Conservation (phyloP, 441 rosid genomes). For the Macaranga tanarius region DNA sequence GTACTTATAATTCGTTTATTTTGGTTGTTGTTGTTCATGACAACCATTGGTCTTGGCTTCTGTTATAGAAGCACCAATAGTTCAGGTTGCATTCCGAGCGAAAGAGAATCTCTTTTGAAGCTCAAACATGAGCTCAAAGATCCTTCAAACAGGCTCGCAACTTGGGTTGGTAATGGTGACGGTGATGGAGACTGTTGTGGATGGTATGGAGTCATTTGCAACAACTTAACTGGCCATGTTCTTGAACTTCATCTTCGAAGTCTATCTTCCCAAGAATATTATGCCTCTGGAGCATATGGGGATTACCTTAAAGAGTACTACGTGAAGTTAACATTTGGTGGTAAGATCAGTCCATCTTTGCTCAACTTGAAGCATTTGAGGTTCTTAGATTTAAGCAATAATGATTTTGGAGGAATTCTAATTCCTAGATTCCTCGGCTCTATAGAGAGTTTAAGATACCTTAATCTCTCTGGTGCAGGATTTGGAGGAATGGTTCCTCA, state of each 20-base stretch:
- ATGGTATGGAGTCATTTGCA: conserved; percentile 12
- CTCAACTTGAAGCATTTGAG: conserved; percentile 12
- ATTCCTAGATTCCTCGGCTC: conserved; percentile 14
- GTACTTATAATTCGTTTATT: no score
- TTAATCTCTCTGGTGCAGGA: conserved; percentile 9
- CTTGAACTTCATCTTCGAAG: conserved; percentile 2
- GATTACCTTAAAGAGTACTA: background rate
- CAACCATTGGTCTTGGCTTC: no score
- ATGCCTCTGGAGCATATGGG: background rate
- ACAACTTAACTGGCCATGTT: conserved; percentile 4
- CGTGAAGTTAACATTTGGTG: background rate
- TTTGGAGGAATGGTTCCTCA: conserved; percentile 15
- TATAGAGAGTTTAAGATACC: conserved; percentile 9
- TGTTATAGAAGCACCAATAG: no score
- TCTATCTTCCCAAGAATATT: background rate
- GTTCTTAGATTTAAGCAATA: conserved; percentile 9
- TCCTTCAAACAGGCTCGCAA: conserved; percentile 19
- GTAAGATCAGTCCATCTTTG: conserved; percentile 10
- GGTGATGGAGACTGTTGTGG: conserved; percentile 4
- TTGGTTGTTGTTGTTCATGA: no score
- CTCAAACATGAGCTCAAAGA: conserved; percentile 6
- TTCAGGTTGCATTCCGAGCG: no score
- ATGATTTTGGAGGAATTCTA: conserved; percentile 8
- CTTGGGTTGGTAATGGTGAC: conserved; percentile 16
- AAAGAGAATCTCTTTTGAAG: no score